A percentile compares a stretch with the other conserved stretches of the same genome.
phyloP scores from a whole-genome alignment of 495 filamentous ascomycete genomes.

The Aspergillus wentii region DNA sequence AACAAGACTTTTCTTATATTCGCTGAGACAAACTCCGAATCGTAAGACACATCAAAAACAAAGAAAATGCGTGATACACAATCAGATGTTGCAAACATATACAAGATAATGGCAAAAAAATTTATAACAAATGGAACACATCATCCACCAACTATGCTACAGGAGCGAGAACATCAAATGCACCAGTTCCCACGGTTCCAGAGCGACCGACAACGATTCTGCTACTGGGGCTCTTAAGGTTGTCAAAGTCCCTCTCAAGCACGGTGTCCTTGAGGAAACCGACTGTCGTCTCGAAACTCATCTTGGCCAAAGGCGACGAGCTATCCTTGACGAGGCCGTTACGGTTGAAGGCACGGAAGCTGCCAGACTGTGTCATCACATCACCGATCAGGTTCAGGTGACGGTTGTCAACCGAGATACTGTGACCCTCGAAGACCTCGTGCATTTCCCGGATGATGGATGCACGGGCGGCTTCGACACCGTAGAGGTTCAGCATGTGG shows the following conservation, averaged over 20 bases:
- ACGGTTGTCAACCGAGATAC: conserved; percentile 86
- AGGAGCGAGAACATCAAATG: conserved; percentile 81
- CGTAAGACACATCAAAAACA: conserved; percentile 25
- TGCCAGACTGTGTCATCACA: conserved; percentile 88
- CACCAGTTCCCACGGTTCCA: conserved; percentile 80
- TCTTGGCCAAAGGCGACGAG: conserved; percentile 89
- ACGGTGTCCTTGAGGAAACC: conserved; percentile 90
- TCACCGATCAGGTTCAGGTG: conserved; percentile 96
- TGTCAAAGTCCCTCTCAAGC: conserved; percentile 83
- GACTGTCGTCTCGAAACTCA: conserved; percentile 97
- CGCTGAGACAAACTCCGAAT: conserved; percentile 44
- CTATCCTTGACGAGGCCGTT: conserved; percentile 73
- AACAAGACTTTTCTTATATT: conserved; percentile 32
- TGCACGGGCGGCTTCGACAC: conserved; percentile 85
- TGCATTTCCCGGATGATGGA: conserved; percentile 85
- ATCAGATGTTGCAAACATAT: conserved; percentile 18
- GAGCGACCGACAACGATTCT: conserved; percentile 84
- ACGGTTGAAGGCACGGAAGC: conserved; percentile 85
- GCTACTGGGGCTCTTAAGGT: conserved; percentile 76
- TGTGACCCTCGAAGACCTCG: conserved; percentile 83
- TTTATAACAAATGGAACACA: conserved; percentile 10
- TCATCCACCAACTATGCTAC: conserved; percentile 38
- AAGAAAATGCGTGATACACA: conserved; percentile 14
- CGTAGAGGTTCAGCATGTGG: conserved; percentile 77
- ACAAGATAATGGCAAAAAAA: conserved; percentile 8